Base-by-base conservation (phyloP, 2,329 filamentous ascomycete species). In the Beauveria sp. region DNA sequence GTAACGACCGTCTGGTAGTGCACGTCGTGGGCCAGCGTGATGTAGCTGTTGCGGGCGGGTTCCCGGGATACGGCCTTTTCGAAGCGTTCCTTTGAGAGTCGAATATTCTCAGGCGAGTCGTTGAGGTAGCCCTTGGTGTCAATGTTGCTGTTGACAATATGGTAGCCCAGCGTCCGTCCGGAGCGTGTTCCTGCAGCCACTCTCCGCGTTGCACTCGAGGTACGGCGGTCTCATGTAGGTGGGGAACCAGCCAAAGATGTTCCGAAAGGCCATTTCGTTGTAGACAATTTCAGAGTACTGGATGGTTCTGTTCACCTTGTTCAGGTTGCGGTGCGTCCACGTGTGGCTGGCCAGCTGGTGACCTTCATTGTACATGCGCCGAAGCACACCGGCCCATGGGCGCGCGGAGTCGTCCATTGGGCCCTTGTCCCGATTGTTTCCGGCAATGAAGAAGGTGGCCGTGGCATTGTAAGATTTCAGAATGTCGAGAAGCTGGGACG, bases 51-150 rank as follows among this genome's bases (percentile, higher is more conserved):
- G 6, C 53, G 63, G 0, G 59, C 57, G 1, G 72, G 54, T 26
- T 69, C 62, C 0, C 64, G 61, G 38, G 78, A 82, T 18, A 76
- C 68, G 16, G 69, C 70, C 3, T 69, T 59, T n/a, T 69, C 69
- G 62, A 72, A 77, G 8, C 68, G 69, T 12, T 72, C 67, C 65
- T 83, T 77, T 60, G 77, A 78, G 31, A 73, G 69, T 63, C 77
- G 73, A 65, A 85, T 84, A 64, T 78, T 76, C 48, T 78, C 71
- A 2, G 81, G 76, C 9, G 73, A 73, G 62, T 79, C 75, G 66
- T 84, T 79, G 66, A 82, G 74, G 68, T 83, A 86, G 71, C 87
- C 84, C 64, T 85, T 81, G 18, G 84, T 87, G 68, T 87, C 84
- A 14, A 86, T 71, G 67, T 85, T 80, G 66, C 80, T 82, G 67